These are phyloP conservation scores for Batrachochytrium dendrobatidis DNA, from an alignment of 371 early-diverging fungal genomes.

Conservation along the genomic window DNA sequence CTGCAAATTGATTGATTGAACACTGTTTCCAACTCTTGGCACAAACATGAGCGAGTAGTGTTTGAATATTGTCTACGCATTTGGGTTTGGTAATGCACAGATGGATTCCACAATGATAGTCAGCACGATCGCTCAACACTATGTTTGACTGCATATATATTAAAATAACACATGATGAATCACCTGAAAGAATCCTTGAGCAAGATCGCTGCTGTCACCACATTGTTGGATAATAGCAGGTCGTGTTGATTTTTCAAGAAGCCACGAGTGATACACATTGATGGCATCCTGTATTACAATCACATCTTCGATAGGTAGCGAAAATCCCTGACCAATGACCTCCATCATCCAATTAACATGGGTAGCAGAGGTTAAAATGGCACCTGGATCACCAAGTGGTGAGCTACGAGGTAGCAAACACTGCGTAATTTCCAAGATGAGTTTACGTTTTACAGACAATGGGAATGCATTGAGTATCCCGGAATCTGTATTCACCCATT, in stretches of 20 bases:
- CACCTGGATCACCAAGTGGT: slow-evolving; percentile 10
- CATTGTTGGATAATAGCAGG: slow-evolving; percentile 52
- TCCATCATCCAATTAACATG: slow-evolving; percentile 83
- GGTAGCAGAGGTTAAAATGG: slow-evolving; percentile 20
- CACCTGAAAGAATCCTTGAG: slow-evolving; percentile 52
- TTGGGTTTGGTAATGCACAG: no score
- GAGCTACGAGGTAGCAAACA: slow-evolving; percentile 36
- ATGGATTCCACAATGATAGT: no score
- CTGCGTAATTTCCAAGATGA: slow-evolving; percentile 58
- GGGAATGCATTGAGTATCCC: slow-evolving; percentile 61
- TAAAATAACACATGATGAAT: not conserved
- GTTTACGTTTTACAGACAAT: slow-evolving; percentile 48
- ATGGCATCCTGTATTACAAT: slow-evolving; percentile 56
- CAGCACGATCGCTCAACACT: no score
- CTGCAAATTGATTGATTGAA: not conserved
- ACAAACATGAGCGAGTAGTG: slow-evolving; percentile 68
- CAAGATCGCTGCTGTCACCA: slow-evolving; percentile 22
- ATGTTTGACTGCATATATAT: no score
- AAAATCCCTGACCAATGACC: slow-evolving; percentile 72
- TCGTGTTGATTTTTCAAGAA: slow-evolving; percentile 55
- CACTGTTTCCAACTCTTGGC: slow-evolving; percentile 18
- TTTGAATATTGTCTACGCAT: slow-evolving; percentile 59
- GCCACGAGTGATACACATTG: slow-evolving; percentile 66
- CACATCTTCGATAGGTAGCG: slow-evolving; percentile 68
- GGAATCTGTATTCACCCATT: no score